Evolutionary conservation across 306 rosid genomes (phyloP).

Genomic region (Glycine soja): DNA sequence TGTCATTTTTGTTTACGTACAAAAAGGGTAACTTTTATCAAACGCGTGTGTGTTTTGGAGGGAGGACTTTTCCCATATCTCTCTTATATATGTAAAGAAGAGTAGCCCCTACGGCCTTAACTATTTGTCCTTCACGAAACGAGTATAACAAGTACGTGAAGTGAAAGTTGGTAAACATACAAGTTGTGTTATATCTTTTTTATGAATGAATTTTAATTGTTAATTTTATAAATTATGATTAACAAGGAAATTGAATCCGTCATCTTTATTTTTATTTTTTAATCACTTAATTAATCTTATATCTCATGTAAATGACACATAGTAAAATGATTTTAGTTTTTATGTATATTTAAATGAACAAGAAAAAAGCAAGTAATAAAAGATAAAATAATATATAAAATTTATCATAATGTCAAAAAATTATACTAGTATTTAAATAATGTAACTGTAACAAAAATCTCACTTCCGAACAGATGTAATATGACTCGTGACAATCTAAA

Average conservation of each 20-base stretch:
- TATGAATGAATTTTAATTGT: no score
- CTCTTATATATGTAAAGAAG: neutral
- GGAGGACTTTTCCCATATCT: constrained; percentile 12
- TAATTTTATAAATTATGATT: no score
- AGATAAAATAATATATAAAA: no score
- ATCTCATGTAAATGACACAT: no score
- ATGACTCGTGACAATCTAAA: constrained; percentile 11
- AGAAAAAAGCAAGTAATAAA: no score
- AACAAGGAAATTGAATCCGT: no score
- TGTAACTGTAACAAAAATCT: neutral
- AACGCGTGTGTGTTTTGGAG: neutral
- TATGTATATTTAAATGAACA: no score
- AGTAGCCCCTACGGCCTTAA: neutral
- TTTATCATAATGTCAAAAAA: no score
- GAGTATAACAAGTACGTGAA: neutral
- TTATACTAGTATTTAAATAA: no score
- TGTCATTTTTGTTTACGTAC: constrained; percentile 27
- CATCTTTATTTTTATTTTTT: no score
- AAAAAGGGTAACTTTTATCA: constrained; percentile 4
- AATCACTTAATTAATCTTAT: no score
- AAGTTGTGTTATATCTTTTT: neutral
- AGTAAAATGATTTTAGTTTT: no score
- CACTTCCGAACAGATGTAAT: neutral
- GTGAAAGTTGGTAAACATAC: neutral
- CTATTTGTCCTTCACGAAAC: neutral